Base-by-base conservation (phyloP, 306 rosid species). In the Cicer pinnatifidum region DNA sequence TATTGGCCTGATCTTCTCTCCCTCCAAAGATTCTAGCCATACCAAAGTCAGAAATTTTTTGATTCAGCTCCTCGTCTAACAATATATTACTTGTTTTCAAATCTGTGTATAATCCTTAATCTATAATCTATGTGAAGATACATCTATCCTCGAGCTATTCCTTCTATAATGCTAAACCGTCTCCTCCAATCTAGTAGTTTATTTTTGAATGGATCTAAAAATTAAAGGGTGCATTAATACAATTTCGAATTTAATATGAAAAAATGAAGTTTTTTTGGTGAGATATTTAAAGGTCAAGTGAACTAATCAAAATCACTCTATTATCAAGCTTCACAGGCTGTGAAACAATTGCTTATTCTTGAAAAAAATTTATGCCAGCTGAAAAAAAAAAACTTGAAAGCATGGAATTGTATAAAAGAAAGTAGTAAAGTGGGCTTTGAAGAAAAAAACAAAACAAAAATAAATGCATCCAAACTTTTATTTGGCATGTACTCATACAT, bases 401-500 rank as follows among this genome's bases (percentile, higher is more conserved):
- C 19, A 2, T 2, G 12, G 39, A 28, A 8, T 17, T 41, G n/a
- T 1, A 7, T 43, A 66, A 12, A 4, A 15, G 53, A 71, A 11
- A 23, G 12, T 2, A 13, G 17, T n/a, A 20, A 10, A 8, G 13
- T n/a, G 11, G 0, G 9, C 1, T 63, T 39, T 15, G 5, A 15
- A 41, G 4, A 19, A 15, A 41, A 1, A 19, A 85, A n/a, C 80
- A 63, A 54, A 82, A 84, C 86, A 6, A 78, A n/a, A n/a, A n/a
- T n/a, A n/a, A n/a, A n/a, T n/a, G n/a, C n/a, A n/a, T n/a, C n/a
- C 28, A 85, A 23, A 11, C 84, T 82, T 75, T 66, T 71, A 11
- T 85, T 85, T 4, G 68, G 82, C 85, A 81, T 59, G 56, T 78
- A 81, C n/a, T 84, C 88, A 65, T 81, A 84, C 3, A 81, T 60